Evolutionary conservation across 768 basidiomycete genomes (phyloP).

Genomic region (Suillus clintonianus): DNA sequence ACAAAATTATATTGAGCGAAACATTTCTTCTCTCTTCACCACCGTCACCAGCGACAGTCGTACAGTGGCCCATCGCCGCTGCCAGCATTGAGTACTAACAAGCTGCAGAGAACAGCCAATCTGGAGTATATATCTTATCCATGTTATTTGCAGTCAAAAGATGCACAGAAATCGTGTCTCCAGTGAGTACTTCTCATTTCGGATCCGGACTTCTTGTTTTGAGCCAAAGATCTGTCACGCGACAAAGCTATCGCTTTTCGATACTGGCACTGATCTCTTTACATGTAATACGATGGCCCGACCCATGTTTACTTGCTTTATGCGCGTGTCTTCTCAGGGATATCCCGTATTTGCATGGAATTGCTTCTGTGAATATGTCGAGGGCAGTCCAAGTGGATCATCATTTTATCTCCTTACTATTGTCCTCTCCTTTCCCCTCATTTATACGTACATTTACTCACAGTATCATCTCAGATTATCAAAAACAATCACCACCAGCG

Average conservation of each 20-base stretch:
- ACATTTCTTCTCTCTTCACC: conserved; percentile 28
- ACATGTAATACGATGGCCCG: conserved; percentile 38
- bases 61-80: conserved; percentile 33
- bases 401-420: conserved; percentile 23
- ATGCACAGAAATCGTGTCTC: conserved; percentile 40
- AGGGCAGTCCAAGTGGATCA: conserved; percentile 16
- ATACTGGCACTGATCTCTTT: conserved; percentile 34
- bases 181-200: conserved; percentile 31
- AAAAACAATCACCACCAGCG: conserved; percentile 56
- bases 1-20: conserved; percentile 16
- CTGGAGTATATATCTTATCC: conserved; percentile 35
- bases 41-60: conserved; percentile 32
- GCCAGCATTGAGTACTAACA: conserved; percentile 12
- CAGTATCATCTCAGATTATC: conserved; percentile 32
- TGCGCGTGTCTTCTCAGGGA: conserved; percentile 14
- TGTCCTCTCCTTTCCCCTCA: conserved; percentile 19
- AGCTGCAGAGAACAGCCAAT: conserved; percentile 28
- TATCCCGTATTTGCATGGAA: conserved; percentile 15
- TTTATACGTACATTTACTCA: conserved; percentile 20
- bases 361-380: conserved; percentile 24
- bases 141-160: conserved; percentile 37
- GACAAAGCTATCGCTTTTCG: conserved; percentile 34
- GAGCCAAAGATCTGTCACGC: conserved; percentile 30
- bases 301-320: conserved; percentile 15
- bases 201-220: conserved; percentile 18